Evolutionary conservation across 768 basidiomycete genomes (phyloP).

Genomic region (Lentinula lateritia): DNA sequence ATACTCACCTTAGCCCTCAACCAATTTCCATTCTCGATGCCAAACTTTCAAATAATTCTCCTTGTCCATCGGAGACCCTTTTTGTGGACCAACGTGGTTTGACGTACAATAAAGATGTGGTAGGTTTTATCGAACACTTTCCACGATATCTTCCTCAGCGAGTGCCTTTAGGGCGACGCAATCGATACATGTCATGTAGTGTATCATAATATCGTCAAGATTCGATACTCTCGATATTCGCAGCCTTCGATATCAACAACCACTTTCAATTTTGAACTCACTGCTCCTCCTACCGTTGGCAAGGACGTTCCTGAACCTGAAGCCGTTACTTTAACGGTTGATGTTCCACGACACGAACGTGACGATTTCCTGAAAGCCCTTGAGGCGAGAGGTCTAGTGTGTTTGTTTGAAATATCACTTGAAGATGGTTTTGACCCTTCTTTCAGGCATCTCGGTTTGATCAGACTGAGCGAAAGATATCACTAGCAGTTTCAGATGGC

Average conservation of each 20-base stretch:
- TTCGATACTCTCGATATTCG: conserved; percentile 17
- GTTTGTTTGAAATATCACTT: neutral
- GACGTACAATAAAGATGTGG: conserved; percentile 44
- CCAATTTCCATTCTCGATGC: conserved; percentile 36
- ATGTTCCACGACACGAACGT: neutral
- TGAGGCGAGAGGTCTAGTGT: conserved; percentile 11
- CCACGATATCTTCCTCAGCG: conserved; percentile 3
- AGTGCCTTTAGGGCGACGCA: conserved; percentile 32
- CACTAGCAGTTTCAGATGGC: conserved; percentile 8
- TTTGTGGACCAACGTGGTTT: conserved; percentile 48
- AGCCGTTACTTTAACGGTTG: neutral
- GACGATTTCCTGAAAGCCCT: conserved; percentile 9
- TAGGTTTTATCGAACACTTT: conserved; percentile 10
- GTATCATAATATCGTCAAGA: conserved; percentile 28
- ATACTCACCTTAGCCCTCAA: conserved; percentile 42
- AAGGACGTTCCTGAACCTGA: neutral
- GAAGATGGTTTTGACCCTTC: neutral
- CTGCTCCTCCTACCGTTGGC: conserved; percentile 34
- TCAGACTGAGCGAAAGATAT: conserved; percentile 13
- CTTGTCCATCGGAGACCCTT: conserved; percentile 37
- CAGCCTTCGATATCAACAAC: conserved; percentile 18
- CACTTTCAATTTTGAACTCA: conserved; percentile 25
- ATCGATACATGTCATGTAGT: conserved; percentile 47
- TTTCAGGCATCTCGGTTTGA: neutral
- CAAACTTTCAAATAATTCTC: conserved; percentile 31